Evolutionary conservation across 768 basidiomycete species (phyloP), one percentile per base, ranked within the genome.

Genomic region (Trametes cubensis): DNA sequence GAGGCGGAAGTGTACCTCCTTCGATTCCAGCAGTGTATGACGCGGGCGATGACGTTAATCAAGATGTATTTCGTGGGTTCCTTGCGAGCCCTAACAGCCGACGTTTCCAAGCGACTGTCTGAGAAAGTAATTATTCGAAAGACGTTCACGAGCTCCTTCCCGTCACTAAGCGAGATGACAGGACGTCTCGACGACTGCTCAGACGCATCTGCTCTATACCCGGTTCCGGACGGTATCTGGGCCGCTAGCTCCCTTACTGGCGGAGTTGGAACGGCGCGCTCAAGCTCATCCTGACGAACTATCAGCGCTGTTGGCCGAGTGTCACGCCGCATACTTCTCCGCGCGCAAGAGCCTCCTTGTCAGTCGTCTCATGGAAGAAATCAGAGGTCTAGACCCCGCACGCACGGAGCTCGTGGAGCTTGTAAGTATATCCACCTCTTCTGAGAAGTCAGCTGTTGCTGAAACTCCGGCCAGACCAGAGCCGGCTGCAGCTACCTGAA

Each of bases 11-110:
- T 99, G 20, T 98, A 97, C 73, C 79, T 97, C n/a, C 82, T 99
- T 30, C 87, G 97, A 23, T 98, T 95, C 75, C 96, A 97, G 70
- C 97, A 99, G 75, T 99, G 97, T 73, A 90, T 98, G 85, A 97
- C 94, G 0, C 86, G 97, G 26, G 91, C 94, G 11, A 98, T 98
- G 96, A 98, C 95, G 0, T 82, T 99, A 46, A 93, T 98, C 78
- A 96, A 92, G 75, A 95, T 98, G 87, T 95, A 90, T 76, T 98
- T 97, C 69, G 87, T 96, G 6, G 89, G 88, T 5, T 89, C 91
- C 8, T 78, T 98, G 6, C 82, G 89, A 42, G 86, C 89, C 0
- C 80, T 97, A 13, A 85, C 90, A 1, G 77, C 83, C 4, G 96
- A 98, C 67, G 83, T 96, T 21, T 82, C 83, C 1, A 89, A 83